Evolutionary conservation across 371 early-diverging fungal genomes (phyloP).

Genomic region (Neoconidiobolus thromboides): DNA sequence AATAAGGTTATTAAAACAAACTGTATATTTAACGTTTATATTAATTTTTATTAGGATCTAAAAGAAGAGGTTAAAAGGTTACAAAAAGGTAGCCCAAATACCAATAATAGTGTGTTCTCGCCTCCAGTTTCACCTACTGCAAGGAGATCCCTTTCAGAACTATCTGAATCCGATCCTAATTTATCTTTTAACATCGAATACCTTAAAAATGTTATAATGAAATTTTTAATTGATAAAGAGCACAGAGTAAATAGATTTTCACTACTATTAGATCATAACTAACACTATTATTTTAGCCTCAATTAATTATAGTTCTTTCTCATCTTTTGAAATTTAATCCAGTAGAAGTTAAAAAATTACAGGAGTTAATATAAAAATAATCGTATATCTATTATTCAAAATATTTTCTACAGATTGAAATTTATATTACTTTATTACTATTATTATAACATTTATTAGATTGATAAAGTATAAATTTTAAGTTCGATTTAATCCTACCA

Average conservation of each 20-base stretch:
- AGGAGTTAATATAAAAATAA: not conserved
- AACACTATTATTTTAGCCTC: not conserved
- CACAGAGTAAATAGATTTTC: not conserved
- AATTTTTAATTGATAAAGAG: not conserved
- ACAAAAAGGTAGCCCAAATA: not conserved
- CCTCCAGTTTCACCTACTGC: constrained; percentile 3
- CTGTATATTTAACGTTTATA: not conserved
- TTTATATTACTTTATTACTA: too few species aligned
- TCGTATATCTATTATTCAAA: too few species aligned
- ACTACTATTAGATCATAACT: not conserved
- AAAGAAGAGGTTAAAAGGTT: constrained; percentile 5
- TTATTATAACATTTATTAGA: too few species aligned
- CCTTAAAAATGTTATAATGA: not conserved
- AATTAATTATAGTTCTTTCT: not conserved
- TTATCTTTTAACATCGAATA: constrained; percentile 1
- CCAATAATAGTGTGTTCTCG: not conserved
- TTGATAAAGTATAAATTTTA: too few species aligned
- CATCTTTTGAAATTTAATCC: constrained; percentile 6
- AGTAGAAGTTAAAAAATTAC: not conserved
- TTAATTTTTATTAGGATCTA: not conserved
- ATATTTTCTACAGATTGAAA: too few species aligned
- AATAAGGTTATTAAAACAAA: not conserved
- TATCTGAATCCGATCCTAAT: not conserved
- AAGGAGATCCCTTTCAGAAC: not conserved
- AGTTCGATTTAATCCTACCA: too few species aligned